Base-by-base conservation (phyloP, 331 rosid genomes). In the Spiraea crenata region DNA sequence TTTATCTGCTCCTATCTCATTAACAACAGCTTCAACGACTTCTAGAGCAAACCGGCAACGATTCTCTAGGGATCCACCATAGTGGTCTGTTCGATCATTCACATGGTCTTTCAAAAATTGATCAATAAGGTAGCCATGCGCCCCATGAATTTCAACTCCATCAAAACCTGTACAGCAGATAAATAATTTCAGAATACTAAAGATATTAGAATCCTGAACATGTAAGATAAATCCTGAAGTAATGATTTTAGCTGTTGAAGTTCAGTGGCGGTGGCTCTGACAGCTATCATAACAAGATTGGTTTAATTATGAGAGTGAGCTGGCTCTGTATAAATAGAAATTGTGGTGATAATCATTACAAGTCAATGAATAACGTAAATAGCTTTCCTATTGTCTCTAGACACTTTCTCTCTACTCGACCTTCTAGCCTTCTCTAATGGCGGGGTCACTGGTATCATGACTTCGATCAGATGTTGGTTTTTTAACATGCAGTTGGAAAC, bases 101-200 rank as follows among this genome's bases (percentile, higher is more conserved):
- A 85, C 92, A 52, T 68, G 42, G 58, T 88, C 91, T 79, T 91
- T 88, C 80, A 91, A 8, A 64, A 91, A 91, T 41, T 91, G 96
- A 15, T 91, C 97, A 3, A 85, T 68, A 38, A 91, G 70, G 73
- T 74, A 90, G 57, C 97, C 97, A 54, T 90, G 87, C 9, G 92
- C 95, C 1, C 90, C 97, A 73, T 90, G 97, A 70, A 90, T 85
- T 74, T 90, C 97, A 72, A 90, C 90, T 60, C 97, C 95, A 49
- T 88, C 92, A 79, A 90, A 90, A 70, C 95, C 95, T 90, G 52
- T 54, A 61, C 3, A 56, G 20, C 35, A 55, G 41, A 74, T 5
- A 58, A 5, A 67, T 3, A 50, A n/a, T 34, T 58, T 35, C 47
- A 39, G 31, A 4, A 1, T 58, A 58, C 62, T 2, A 3, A 10